Evolutionary conservation across 352 stramenopile species (phyloP).

Genomic region (Phytophthora ramorum): DNA sequence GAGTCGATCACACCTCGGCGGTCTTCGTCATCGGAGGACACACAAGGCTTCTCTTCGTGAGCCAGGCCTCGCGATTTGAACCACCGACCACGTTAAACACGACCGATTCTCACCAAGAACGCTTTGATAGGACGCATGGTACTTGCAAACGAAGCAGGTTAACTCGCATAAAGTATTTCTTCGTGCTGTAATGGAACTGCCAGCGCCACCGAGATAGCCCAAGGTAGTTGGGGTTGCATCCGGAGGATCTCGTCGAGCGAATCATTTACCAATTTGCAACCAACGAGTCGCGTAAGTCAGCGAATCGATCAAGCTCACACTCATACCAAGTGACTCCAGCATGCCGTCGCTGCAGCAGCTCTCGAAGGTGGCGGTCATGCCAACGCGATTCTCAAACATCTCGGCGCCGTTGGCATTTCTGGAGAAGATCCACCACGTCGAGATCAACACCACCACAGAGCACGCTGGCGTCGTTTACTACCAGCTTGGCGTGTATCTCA

Average conservation of each 20-base stretch:
- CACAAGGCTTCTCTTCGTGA: conserved; percentile 22
- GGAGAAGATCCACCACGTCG: conserved; percentile 46
- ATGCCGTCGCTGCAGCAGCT: conserved; percentile 24
- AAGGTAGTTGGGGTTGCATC: conserved; percentile 1
- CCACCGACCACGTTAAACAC: neutral
- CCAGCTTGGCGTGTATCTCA: conserved; percentile 56
- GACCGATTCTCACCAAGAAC: neutral
- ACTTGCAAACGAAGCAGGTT: neutral
- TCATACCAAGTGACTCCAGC: neutral
- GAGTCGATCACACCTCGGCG: conserved; percentile 21
- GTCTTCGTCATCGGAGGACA: conserved; percentile 30
- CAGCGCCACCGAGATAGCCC: conserved; percentile 1
- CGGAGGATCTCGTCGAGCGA: too few relatives aligned
- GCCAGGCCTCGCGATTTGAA: conserved; percentile 26
- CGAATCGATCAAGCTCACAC: too few relatives aligned
- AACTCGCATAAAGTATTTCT: conserved; percentile 1
- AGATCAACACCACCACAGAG: conserved; percentile 44
- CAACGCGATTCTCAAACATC: conserved; percentile 22
- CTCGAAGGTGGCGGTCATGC: conserved; percentile 26
- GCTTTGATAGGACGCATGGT: conserved; percentile 21
- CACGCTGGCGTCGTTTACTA: conserved; percentile 53
- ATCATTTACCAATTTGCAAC: conserved; percentile 20
- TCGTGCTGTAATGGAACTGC: too few relatives aligned
- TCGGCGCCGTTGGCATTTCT: conserved; percentile 31
- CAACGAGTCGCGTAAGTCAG: neutral